Evolutionary conservation across 2,329 filamentous ascomycete species (phyloP), one percentile per base, ranked within the genome.

Genomic region (Pyrenochaeta sp.): DNA sequence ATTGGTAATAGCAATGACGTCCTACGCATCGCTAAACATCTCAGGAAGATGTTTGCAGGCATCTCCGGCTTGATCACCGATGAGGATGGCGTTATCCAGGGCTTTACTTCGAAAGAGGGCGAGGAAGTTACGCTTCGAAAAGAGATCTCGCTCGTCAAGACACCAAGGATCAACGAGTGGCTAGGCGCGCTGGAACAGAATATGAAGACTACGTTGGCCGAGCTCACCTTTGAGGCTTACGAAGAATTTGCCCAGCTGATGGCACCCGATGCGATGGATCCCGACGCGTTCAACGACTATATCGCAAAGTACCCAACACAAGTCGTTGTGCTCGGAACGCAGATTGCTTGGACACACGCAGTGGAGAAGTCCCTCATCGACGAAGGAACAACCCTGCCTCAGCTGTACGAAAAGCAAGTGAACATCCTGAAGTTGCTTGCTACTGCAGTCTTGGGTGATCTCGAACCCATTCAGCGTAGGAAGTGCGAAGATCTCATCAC

Each of bases 31-130:
- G 92, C 95, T 40, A 99, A 99, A 78, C 96, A 99, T 81, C 93
- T 99, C 83, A 94, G 96, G 78, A 99, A 99, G 84, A 99, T 99
- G 95, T 99, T 99, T 83, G 95, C 96, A 63, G 95, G 95, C 61
- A 84, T 99, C 47, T 94, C 90, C 4, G 95, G 95, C 3, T 85
- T 99, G 36, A 83, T 93, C 42, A 94, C 97, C 83, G 92, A 96
- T 66, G 93, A 98, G 53, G 91, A 97, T 69, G 88, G 89, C 27
- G 88, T 92, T 61, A 98, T 99, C 63, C 90, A 90, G 27, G 94
- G 93, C 6, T 94, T 98, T 71, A 95, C 91, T 2, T 99, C 95
- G 0, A 97, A 97, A 74, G 96, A 99, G 79, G 93, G 90, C 51
- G 95, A 99, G 78, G 85, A 89, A 61, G 92, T 99, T 49, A 85